Percentiles rank a stretch among this genome's conserved stretches.
phyloP scores from a whole-genome alignment of 2,329 filamentous ascomycete species.

The Xylariaceae sp. region DNA sequence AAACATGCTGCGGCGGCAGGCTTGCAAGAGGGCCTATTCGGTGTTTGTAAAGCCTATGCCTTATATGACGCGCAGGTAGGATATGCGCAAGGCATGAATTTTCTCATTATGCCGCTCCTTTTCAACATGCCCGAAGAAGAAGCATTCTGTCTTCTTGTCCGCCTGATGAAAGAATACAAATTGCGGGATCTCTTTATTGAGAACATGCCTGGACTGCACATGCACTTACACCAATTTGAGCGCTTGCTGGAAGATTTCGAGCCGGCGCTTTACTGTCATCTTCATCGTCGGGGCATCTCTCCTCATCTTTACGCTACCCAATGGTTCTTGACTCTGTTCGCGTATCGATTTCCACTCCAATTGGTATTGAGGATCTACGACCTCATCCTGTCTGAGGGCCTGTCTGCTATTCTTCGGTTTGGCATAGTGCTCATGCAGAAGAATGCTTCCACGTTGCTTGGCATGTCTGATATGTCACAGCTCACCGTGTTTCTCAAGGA shows the following conservation, averaged over 20 bases:
- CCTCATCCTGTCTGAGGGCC: constrained; percentile 86
- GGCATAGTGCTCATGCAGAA: constrained; percentile 96
- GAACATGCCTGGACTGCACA: constrained; percentile 94
- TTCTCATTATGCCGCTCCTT: constrained; percentile 90
- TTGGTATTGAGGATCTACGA: constrained; percentile 96
- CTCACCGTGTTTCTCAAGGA: constrained; percentile 91
- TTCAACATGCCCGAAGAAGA: constrained; percentile 99
- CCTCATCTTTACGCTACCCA: constrained; percentile 95
- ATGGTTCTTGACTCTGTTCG: constrained; percentile 98
- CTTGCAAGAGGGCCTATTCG: constrained; percentile 89
- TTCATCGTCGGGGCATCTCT: constrained; percentile 81
- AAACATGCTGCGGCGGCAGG: constrained; percentile 91
- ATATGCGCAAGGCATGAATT: constrained; percentile 99
- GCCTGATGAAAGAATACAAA: constrained; percentile 95
- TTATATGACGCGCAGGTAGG: constrained; percentile 92
- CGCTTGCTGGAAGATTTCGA: constrained; percentile 90
- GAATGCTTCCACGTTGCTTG: constrained; percentile 74
- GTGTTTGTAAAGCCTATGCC: constrained; percentile 95
- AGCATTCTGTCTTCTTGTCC: constrained; percentile 88
- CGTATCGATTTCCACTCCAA: constrained; percentile 94
- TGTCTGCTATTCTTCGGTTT: constrained; percentile 91
- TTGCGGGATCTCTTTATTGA: constrained; percentile 89
- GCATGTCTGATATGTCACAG: constrained; percentile 86
- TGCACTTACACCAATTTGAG: constrained; percentile 93
- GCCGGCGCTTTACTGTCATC: constrained; percentile 90